Evolutionary conservation across 1,284 basidiomycete species (phyloP).

Genomic region (Chalciporus sp.): DNA sequence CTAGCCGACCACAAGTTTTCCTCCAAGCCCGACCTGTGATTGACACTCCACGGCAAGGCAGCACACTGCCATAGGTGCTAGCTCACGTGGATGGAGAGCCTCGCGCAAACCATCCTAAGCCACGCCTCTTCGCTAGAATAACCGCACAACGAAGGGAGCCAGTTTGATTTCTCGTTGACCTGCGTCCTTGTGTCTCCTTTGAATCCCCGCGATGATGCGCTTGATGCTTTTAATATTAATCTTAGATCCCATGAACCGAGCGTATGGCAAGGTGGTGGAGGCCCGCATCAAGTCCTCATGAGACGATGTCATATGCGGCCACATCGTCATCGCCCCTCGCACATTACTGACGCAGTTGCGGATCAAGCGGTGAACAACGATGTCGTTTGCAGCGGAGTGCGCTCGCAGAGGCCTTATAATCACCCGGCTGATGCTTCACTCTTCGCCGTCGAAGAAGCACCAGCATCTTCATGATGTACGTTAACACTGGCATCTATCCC

Average conservation of each 20-base stretch:
- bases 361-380: conserved; percentile 23
- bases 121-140: neutral
- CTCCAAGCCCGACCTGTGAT: neutral
- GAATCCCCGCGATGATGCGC: conserved; percentile 21
- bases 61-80: conserved; percentile 5
- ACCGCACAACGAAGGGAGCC: too few relatives aligned
- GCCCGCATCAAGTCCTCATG: conserved; percentile 14
- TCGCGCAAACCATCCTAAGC: neutral
- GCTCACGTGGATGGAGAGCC: neutral
- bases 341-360: neutral
- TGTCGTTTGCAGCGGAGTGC: conserved; percentile 19
- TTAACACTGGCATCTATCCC: neutral
- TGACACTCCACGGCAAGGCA: conserved; percentile 8
- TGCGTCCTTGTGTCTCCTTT: too few relatives aligned
- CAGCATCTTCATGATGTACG: neutral
- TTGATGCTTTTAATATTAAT: conserved; percentile 27
- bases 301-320: neutral
- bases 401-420: conserved; percentile 25
- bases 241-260: conserved; percentile 24
- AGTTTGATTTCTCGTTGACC: too few relatives aligned
- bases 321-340: conserved; percentile 27
- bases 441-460: conserved; percentile 26
- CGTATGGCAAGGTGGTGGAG: conserved; percentile 21
- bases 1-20: conserved; percentile 26
- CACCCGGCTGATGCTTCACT: conserved; percentile 13